A percentile compares a stretch with the other conserved stretches of the same genome.
Conservation (phyloP, 2,329 filamentous ascomycete genomes). For the Scolecobasidium constrictum region DNA sequence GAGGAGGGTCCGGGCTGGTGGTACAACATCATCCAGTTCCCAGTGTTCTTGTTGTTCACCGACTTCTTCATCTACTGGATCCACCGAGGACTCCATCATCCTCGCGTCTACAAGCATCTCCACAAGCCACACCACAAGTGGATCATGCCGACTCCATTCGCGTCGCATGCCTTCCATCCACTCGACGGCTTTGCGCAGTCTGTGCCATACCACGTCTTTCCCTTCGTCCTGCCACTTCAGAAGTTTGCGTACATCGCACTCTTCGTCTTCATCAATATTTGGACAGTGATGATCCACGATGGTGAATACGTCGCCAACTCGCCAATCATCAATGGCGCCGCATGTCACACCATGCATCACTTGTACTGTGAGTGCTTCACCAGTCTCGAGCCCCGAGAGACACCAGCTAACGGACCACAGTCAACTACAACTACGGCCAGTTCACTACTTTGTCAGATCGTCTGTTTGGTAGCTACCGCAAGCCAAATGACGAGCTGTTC, state of each 20-base stretch:
- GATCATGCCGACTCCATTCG: constrained; percentile 96
- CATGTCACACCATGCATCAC: constrained; percentile 90
- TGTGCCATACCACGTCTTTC: constrained; percentile 85
- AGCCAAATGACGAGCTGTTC: constrained; percentile 80
- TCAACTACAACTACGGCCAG: constrained; percentile 89
- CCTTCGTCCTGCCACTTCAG: constrained; percentile 84
- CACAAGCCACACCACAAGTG: constrained; percentile 99
- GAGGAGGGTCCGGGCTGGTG: constrained; percentile 63
- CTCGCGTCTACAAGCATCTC: constrained; percentile 68
- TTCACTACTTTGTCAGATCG: constrained; percentile 91
- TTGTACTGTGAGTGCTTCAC: constrained; percentile 38
- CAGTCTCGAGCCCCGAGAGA: background rate
- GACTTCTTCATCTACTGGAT: constrained; percentile 89
- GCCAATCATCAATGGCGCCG: constrained; percentile 86
- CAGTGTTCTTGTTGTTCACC: constrained; percentile 78
- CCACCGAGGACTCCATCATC: constrained; percentile 76
- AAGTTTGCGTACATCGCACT: constrained; percentile 79
- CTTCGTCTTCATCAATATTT: constrained; percentile 90
- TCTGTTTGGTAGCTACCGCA: constrained; percentile 73
- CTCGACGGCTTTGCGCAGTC: constrained; percentile 84
- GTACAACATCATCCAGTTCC: constrained; percentile 78
- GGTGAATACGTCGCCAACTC: constrained; percentile 89
- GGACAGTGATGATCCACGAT: constrained; percentile 94
- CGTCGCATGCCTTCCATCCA: constrained; percentile 90
- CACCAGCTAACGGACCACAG: constrained; percentile 20